Base-by-base conservation (phyloP, 169 alveolate genomes). In the Eimeria falciformis region DNA sequence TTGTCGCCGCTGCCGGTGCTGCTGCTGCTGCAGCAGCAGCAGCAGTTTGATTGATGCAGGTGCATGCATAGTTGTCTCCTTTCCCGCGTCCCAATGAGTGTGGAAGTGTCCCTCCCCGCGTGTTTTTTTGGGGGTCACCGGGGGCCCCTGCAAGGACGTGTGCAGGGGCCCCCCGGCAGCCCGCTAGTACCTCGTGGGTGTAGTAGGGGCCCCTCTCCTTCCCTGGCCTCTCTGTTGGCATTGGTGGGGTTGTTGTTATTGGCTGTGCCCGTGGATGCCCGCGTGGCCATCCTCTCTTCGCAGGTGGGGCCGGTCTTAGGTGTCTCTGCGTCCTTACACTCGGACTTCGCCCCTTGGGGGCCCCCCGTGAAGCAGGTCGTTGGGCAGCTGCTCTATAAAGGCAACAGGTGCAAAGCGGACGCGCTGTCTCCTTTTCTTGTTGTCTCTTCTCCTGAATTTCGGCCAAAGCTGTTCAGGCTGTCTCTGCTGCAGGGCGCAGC, bases 341-440 rank as follows among this genome's bases (percentile, higher is more conserved):
- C 73, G 17, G 29, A 14, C 37, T 62, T 62, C 29, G 73, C 73
- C 73, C 73, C 73, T n/a, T 62, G 73, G 73, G 73, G 73, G 73
- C 73, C 73, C 73, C 73, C 73, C 73, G 73, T 62, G 7, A 29
- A n/a, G 7, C 33, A n/a, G 37, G 73, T 62, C 12, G 73, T 62
- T 12, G 73, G 73, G 29, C 73, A 62, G 25, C 73, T 62, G 73
- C 17, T 62, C 17, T 62, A 62, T n/a, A 62, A 62, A 62, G 73
- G 73, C 37, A 62, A 29, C 73, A 62, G n/a, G 37, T 62, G 73
- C 25, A n/a, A 29, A 0, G 73, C 73, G 12, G 62, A 50, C 14
- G 17, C 73, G 12, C 23, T 12, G 23, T 29, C 73, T n/a, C 11
- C n/a, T n/a, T 14, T 62, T n/a, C 73, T 62, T 12, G 12, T 29